Conservation (phyloP, 116 monocot species). For the Posidonia oceanica region DNA sequence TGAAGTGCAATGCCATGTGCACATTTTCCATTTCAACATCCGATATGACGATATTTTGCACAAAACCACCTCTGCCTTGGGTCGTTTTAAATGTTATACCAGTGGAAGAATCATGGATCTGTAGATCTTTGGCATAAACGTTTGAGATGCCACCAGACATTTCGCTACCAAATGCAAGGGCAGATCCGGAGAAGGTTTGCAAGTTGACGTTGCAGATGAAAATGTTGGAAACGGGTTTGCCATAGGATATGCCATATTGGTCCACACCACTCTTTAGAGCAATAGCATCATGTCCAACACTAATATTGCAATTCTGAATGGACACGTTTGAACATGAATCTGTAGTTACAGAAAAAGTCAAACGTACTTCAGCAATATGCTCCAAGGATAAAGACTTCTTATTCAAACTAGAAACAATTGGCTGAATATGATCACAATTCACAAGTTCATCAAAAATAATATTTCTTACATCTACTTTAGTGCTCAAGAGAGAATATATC, state of each 20-base stretch:
- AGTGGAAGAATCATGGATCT: constrained; percentile 32
- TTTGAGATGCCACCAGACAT: constrained; percentile 84
- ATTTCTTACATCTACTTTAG: too few relatives aligned
- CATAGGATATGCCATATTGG: constrained; percentile 59
- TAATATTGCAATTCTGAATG: constrained; percentile 60
- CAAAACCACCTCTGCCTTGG: constrained; percentile 63
- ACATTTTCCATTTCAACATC: constrained; percentile 50
- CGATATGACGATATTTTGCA: constrained; percentile 45
- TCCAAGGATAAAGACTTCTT: too few relatives aligned
- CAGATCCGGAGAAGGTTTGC: constrained; percentile 43
- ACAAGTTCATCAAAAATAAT: neutral
- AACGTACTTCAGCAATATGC: too few relatives aligned
- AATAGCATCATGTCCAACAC: constrained; percentile 57
- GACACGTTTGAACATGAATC: constrained; percentile 74
- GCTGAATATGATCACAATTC: neutral
- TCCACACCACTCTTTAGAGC: constrained; percentile 92
- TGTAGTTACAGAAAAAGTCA: constrained; percentile 8
- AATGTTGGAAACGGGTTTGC: constrained; percentile 42
- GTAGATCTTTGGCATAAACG: constrained; percentile 31
- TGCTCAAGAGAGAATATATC: too few relatives aligned
- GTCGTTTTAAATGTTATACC: constrained; percentile 66
- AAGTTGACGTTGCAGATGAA: constrained; percentile 41
- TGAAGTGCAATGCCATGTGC: constrained; percentile 40
- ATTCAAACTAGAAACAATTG: too few relatives aligned
- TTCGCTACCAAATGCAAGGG: constrained; percentile 74